Evolutionary conservation across 2,329 filamentous ascomycete genomes (phyloP), one percentile per base, ranked within the genome.

Genomic region (Aureobasidium pullulans): DNA sequence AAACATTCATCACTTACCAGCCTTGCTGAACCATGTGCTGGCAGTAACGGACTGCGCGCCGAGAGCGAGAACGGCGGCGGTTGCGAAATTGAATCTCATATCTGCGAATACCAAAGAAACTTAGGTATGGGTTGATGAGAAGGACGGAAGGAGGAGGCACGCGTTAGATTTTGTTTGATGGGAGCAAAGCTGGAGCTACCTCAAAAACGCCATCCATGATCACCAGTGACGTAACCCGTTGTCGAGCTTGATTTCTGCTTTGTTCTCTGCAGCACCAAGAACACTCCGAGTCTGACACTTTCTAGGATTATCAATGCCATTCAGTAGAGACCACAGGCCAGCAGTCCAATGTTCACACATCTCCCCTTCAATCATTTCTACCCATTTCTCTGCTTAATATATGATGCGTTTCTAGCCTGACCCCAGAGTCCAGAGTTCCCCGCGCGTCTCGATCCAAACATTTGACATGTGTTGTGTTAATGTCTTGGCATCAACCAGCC

Each of bases 21-120:
- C 80, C 75, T 90, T 94, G 71, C 83, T 84, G 71, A 96, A 91
- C 91, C 91, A 96, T 74, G 77, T 88, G 77, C 86, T 91, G 64
- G 86, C 89, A 64, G 84, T 76, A 49, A 84, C 85, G 63, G 81
- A 81, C 70, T 89, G 84, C 42, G 87, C 83, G 70, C 88, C 87
- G 61, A 96, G 77, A 68, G 84, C 84, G 70, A 89, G 79, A 69
- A 89, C 79, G 66, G 93, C 76, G 75, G 90, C 72, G 71, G 85
- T 82, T 63, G 82, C 79, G 70, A 90, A 75, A 64, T 80, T 76
- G 75, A 94, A 83, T 80, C 84, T 94, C 92, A 96, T 96, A 63
- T 63, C 84, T 34, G 31, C 43, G 15, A 32, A 46, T 42, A 47
- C 34, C 57, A 31, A 44, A 34, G 37, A 32, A 43, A 32, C 19